Evolutionary conservation across 1,139 yeast genomes (phyloP), one percentile per base, ranked within the genome.

Genomic region (Blastobotrys indianensis): DNA sequence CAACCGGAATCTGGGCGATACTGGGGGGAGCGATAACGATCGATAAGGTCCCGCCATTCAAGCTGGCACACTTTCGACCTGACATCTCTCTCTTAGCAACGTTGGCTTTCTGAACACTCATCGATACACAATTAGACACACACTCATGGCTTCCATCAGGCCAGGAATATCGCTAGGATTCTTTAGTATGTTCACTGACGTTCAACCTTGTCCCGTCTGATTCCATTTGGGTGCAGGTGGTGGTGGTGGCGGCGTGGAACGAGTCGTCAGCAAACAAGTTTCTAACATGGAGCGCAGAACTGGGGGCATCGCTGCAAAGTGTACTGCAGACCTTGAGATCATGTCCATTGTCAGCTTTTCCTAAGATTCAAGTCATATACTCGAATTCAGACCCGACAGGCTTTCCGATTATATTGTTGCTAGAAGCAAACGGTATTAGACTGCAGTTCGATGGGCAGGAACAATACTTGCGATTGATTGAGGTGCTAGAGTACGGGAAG

Each of bases 401-500:
- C 7, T 38, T 37, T 11, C 60, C 63, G 4, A 46, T 60, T 2
- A 48, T 54, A 11, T 46, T 61, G 23, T 48, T 43, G 20, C 52
- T 61, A n/a, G 54, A 51, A 39, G 48, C 55, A 5, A 57, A 56
- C 45, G 64, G 64, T 2, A 36, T 61, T 10, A 42, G 63, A 16
- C 50, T 61, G 20, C 58, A 58, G 34, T 61, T 61, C 48, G 62
- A 59, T 40, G 59, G 60, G 11, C 36, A 38, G 5, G 48, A 51
- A 31, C 64, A 60, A 47, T 46, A 51, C 34, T 51, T 61, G 13
- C 51, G 63, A 31, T 47, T 60, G 16, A 54, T 61, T 5, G 63
- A 60, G 46, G 53, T 61, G 3, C 33, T 56, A 23, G 59, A 59
- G 33, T 57, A 61, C 59, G 55, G 58, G 30, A 51, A 52, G 41